A percentile compares a stretch with the other conserved stretches of the same genome.
phyloP scores from a whole-genome alignment of 129 eudicot species.

The Scalesia atractyloides region DNA sequence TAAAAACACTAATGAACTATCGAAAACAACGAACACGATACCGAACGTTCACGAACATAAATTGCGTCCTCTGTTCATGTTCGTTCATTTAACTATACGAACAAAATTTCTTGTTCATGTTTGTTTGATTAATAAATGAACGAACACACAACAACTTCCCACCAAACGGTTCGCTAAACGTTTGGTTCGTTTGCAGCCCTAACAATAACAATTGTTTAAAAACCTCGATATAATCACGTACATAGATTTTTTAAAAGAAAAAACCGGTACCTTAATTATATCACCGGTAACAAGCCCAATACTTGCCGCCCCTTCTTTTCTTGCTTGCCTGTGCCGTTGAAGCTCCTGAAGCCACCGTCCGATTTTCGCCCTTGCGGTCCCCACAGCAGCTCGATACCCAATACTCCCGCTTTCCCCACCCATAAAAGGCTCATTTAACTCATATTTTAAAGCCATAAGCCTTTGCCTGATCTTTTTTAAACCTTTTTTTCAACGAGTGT shows the following conservation, averaged over 20 bases:
- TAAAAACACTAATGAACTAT: no score
- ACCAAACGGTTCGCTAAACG: no score
- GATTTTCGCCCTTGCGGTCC: conserved; percentile 86
- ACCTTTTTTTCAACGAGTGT: conserved; percentile 63
- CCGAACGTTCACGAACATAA: no score
- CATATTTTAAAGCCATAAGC: conserved; percentile 90
- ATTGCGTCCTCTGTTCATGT: no score
- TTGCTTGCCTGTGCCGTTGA: conserved; percentile 85
- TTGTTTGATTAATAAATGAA: no score
- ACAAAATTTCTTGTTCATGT: no score
- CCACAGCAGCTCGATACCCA: conserved; percentile 88
- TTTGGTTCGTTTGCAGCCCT: no score
- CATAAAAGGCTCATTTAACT: conserved; percentile 57
- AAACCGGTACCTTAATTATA: conserved; percentile 70
- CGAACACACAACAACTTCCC: no score
- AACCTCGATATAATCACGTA: neutral
- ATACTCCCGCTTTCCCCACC: conserved; percentile 66
- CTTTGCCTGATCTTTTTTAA: conserved; percentile 85
- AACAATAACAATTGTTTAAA: neutral
- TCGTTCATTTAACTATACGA: no score
- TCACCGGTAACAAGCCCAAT: conserved; percentile 89
- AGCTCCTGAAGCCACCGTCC: conserved; percentile 98
- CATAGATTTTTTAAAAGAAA: conserved; percentile 7
- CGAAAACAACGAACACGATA: no score
- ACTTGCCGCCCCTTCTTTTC: conserved; percentile 94